Conservation (phyloP, 1,284 basidiomycete genomes). For the Ustilago curta region DNA sequence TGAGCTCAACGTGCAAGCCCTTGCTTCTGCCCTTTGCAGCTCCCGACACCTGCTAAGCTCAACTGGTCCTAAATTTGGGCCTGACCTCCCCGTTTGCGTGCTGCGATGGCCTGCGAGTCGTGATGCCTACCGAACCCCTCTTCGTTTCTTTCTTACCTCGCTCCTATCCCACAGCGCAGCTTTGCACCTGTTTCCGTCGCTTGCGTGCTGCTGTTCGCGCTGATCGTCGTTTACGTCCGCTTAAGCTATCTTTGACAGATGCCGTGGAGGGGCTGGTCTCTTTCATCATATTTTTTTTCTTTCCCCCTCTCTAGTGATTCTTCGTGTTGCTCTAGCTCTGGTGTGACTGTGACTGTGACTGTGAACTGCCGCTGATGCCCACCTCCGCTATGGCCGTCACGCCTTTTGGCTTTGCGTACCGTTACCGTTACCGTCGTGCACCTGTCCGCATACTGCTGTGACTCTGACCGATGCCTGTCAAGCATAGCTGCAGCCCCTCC, state of each 20-base stretch:
- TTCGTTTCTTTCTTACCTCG: neutral
- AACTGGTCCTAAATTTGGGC: slow-evolving; percentile 1
- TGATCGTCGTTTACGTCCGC: slow-evolving; percentile 34
- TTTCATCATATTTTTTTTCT: slow-evolving; percentile 27
- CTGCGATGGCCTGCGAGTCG: slow-evolving; percentile 15
- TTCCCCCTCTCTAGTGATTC: neutral
- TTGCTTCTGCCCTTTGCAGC: slow-evolving; percentile 8
- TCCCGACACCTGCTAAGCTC: neutral
- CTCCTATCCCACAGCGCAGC: neutral
- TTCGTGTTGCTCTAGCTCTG: neutral
- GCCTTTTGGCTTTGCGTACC: slow-evolving; percentile 1
- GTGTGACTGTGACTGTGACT: neutral
- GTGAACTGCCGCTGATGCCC: slow-evolving; percentile 1
- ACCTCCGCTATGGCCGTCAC: slow-evolving; percentile 5
- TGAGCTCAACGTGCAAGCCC: slow-evolving; percentile 32
- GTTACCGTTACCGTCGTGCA: neutral
- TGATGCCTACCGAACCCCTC: slow-evolving; percentile 14
- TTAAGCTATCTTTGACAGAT: slow-evolving; percentile 15
- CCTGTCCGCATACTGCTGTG: neutral
- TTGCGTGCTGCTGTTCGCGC: slow-evolving; percentile 33
- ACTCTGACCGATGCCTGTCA: slow-evolving; percentile 6
- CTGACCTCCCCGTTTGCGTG: slow-evolving; percentile 8
- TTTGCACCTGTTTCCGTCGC: neutral
- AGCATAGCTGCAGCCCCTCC: slow-evolving; percentile 6
- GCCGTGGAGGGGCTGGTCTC: slow-evolving; percentile 29